phyloP scores from a whole-genome alignment of 768 basidiomycete species.

The Naganishia onofrii region DNA sequence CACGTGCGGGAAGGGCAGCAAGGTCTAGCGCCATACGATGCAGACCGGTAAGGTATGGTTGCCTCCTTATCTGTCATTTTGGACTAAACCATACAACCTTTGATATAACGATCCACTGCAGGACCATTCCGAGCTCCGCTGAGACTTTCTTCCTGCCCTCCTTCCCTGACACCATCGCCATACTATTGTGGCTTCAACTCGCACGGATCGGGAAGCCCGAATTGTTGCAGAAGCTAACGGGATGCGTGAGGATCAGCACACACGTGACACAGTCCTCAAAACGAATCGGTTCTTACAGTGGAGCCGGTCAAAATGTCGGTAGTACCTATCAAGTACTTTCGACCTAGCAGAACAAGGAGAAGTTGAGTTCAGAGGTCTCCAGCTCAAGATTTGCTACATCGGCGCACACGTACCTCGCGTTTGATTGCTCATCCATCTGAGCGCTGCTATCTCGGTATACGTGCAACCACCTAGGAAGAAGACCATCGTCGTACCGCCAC shows the following conservation, averaged over 20 bases:
- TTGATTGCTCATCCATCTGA: slow-evolving; percentile 86
- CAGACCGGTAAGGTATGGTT: too few relatives aligned
- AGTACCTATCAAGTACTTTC: slow-evolving; percentile 83
- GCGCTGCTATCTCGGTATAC: slow-evolving; percentile 91
- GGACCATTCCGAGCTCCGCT: too few relatives aligned
- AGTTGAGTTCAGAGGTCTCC: neutral
- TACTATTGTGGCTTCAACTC: neutral
- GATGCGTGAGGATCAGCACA: neutral
- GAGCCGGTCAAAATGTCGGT: slow-evolving; percentile 82
- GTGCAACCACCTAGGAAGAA: slow-evolving; percentile 98
- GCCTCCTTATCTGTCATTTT: too few relatives aligned
- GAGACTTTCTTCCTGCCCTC: too few relatives aligned
- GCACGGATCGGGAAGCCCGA: slow-evolving; percentile 1
- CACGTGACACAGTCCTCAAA: neutral
- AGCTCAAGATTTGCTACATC: too few relatives aligned
- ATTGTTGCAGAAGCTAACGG: neutral
- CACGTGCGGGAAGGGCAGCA: too few relatives aligned
- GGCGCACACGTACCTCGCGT: slow-evolving; percentile 72
- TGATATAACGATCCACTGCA: too few relatives aligned
- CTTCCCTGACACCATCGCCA: too few relatives aligned
- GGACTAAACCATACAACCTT: too few relatives aligned
- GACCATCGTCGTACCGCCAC: slow-evolving; percentile 77
- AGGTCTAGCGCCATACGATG: too few relatives aligned
- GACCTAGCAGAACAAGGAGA: slow-evolving; percentile 55
- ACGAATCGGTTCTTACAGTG: slow-evolving; percentile 37